These are phyloP conservation scores for Arthroderma sp. DNA, from an alignment of 2,329 filamentous ascomycete species.

Conservation along the genomic window DNA sequence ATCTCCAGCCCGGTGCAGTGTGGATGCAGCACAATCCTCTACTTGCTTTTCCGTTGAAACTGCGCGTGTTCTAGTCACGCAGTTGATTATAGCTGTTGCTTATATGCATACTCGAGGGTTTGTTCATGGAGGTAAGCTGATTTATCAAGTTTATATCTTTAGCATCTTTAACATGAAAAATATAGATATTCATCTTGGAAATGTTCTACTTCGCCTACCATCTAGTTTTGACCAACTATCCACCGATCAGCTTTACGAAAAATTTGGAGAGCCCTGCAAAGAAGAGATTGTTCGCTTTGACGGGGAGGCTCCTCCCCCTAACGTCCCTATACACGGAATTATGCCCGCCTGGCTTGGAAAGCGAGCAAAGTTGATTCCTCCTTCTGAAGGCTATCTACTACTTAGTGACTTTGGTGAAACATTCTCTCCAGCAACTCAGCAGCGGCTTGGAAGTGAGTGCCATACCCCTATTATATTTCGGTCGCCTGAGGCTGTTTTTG, in stretches of 20 bases:
- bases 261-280: constrained; percentile 18
- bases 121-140: constrained; percentile 16
- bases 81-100: constrained; percentile 15
- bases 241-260: constrained; percentile 17
- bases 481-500: constrained; percentile 20
- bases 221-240: constrained; percentile 16
- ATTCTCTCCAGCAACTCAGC: constrained; percentile 18
- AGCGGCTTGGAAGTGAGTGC: constrained; percentile 18
- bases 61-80: constrained; percentile 13
- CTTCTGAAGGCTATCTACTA: constrained; percentile 19
- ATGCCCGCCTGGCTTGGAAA: constrained; percentile 17
- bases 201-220: constrained; percentile 13
- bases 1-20: constrained; percentile 16
- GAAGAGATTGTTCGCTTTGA: constrained; percentile 13
- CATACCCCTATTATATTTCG: constrained; percentile 15
- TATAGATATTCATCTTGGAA: constrained; percentile 19
- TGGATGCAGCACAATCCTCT: constrained; percentile 15
- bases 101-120: constrained; percentile 18
- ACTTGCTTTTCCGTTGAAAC: constrained; percentile 13
- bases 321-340: constrained; percentile 15
- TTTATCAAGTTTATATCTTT: not conserved
- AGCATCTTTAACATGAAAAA: not conserved
- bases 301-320: constrained; percentile 16
- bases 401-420: constrained; percentile 25
- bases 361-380: constrained; percentile 17